Evolutionary conservation across 257 asterid genomes (phyloP).

Genomic region (Buddleja alternifolia): DNA sequence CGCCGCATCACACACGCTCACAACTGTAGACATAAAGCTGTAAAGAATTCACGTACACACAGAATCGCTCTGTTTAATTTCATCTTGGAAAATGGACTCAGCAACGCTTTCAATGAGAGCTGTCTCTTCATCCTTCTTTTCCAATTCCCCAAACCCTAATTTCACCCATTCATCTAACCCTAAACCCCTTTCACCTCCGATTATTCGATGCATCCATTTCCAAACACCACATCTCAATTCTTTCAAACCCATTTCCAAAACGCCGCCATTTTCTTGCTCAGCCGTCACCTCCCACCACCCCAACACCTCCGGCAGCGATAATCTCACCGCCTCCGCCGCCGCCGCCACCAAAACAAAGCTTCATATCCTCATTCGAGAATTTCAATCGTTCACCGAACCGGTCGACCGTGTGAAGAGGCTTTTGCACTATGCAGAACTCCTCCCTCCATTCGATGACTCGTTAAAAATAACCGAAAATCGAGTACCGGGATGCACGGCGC

Average conservation of each 20-base stretch:
- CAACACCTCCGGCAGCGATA: slow-evolving; percentile 35
- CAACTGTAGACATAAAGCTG: neutral
- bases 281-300: slow-evolving; percentile 49
- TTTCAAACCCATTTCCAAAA: slow-evolving; percentile 32
- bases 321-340: slow-evolving; percentile 23
- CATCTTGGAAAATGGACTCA: slow-evolving; percentile 54
- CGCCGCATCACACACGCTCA: neutral
- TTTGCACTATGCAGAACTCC: slow-evolving; percentile 55
- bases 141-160: slow-evolving; percentile 40
- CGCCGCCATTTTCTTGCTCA: slow-evolving; percentile 44
- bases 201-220: slow-evolving; percentile 41
- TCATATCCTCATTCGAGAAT: slow-evolving; percentile 52
- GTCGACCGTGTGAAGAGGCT: slow-evolving; percentile 82
- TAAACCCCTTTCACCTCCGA: slow-evolving; percentile 33
- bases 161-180: slow-evolving; percentile 29
- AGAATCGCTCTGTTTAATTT: no score
- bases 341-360: slow-evolving; percentile 48
- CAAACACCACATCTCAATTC: slow-evolving; percentile 37
- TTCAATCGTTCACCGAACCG: slow-evolving; percentile 59
- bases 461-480: slow-evolving; percentile 52
- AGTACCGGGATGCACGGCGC: slow-evolving; percentile 89
- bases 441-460: slow-evolving; percentile 53
- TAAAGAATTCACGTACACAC: neutral
- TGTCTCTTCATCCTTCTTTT: slow-evolving; percentile 44
- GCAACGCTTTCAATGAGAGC: slow-evolving; percentile 48